Evolutionary conservation across 495 filamentous ascomycete species (phyloP).

Genomic region (Margaritispora aquatica): DNA sequence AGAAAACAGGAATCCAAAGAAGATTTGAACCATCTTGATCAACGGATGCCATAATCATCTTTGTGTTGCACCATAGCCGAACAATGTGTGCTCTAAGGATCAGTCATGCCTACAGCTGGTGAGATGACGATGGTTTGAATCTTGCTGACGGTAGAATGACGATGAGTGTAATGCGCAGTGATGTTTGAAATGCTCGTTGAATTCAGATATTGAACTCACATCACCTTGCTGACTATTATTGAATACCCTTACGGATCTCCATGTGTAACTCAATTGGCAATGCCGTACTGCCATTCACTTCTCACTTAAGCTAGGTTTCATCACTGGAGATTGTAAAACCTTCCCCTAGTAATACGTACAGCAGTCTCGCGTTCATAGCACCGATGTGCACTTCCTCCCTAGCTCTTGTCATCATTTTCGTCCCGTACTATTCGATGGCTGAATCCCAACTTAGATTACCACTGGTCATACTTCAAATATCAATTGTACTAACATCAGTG

Average conservation of each 20-base stretch:
- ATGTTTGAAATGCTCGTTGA: no score
- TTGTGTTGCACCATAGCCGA: background rate
- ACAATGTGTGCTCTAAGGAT: background rate
- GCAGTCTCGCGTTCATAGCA: slow-evolving; percentile 33
- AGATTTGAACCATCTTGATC: background rate
- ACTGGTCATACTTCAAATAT: slow-evolving; percentile 28
- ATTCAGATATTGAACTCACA: no score
- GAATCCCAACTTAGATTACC: slow-evolving; percentile 15
- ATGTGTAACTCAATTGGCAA: background rate
- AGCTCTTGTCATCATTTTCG: slow-evolving; percentile 42
- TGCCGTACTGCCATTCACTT: background rate
- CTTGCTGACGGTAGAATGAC: no score
- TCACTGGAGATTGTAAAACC: slow-evolving; percentile 27
- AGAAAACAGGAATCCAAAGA: no score
- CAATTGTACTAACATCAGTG: slow-evolving; percentile 35
- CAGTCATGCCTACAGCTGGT: background rate
- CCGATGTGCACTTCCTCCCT: slow-evolving; percentile 38
- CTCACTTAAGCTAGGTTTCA: slow-evolving; percentile 20
- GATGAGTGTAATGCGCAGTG: no score
- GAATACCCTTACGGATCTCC: background rate
- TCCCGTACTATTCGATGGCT: slow-evolving; percentile 35
- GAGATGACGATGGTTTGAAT: background rate
- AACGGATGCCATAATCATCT: background rate
- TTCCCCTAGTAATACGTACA: slow-evolving; percentile 43
- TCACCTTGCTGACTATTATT: background rate